Conservation (phyloP, 345 rosid species). For the Xanthoceras sorbifolium region DNA sequence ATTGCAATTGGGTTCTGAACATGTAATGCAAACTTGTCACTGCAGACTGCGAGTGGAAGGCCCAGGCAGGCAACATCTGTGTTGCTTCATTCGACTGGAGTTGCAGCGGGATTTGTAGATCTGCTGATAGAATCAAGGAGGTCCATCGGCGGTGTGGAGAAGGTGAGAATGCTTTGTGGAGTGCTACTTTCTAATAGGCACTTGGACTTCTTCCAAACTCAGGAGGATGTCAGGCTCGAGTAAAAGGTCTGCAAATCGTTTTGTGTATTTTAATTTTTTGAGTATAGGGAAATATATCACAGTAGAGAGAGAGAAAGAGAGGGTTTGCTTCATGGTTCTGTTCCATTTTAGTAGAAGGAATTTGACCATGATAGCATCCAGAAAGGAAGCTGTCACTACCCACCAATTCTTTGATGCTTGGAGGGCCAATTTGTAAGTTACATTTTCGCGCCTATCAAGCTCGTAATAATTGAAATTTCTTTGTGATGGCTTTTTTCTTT, state of each 20-base stretch:
- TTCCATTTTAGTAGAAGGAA: slow-evolving; percentile 39
- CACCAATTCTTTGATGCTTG: slow-evolving; percentile 45
- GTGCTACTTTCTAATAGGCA: slow-evolving; percentile 56
- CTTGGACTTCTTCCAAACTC: slow-evolving; percentile 39
- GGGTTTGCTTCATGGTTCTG: slow-evolving; percentile 27
- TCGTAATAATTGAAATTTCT: slow-evolving; percentile 29
- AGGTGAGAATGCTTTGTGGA: slow-evolving; percentile 88
- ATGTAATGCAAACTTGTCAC: not conserved
- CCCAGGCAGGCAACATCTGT: slow-evolving; percentile 93
- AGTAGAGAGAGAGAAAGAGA: slow-evolving; percentile 19
- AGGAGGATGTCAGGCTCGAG: slow-evolving; percentile 29
- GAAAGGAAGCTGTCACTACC: slow-evolving; percentile 20
- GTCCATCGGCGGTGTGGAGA: slow-evolving; percentile 93
- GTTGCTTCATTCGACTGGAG: slow-evolving; percentile 97
- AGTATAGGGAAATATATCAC: slow-evolving; percentile 29
- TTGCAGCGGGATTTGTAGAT: slow-evolving; percentile 95
- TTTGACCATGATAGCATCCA: slow-evolving; percentile 18
- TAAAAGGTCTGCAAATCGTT: slow-evolving; percentile 20
- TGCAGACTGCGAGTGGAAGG: slow-evolving; percentile 97
- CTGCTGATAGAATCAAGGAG: slow-evolving; percentile 85
- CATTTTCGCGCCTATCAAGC: slow-evolving; percentile 36
- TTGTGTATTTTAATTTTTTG: slow-evolving; percentile 17
- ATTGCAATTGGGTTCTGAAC: not conserved
- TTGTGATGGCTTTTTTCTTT: slow-evolving; percentile 17
- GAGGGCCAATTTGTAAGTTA: slow-evolving; percentile 50